Evolutionary conservation across 2,329 filamentous ascomycete species (phyloP).

Genomic region (Drechslerella dactyloides): DNA sequence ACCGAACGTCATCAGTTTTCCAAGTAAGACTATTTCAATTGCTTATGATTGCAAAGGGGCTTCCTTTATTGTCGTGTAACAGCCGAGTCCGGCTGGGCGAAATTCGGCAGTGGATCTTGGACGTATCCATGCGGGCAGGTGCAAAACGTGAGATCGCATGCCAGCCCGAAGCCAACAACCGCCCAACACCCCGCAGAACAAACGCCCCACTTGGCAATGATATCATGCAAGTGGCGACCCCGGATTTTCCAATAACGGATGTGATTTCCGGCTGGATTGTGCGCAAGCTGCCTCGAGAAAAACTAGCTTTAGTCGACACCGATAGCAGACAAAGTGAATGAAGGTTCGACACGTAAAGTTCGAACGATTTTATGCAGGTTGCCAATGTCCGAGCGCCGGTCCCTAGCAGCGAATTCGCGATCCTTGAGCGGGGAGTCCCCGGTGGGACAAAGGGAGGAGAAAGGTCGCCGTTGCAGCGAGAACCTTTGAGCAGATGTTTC

Average conservation of each 20-base stretch:
- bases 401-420: constrained; percentile 9
- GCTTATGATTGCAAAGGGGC: neutral
- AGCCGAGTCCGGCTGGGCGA: neutral
- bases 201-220: constrained; percentile 44
- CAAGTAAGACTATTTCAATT: neutral
- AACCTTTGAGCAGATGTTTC: constrained; percentile 25
- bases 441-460: constrained; percentile 26
- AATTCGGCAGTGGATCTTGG: constrained; percentile 2
- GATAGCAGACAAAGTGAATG: constrained; percentile 8
- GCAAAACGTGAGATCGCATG: constrained; percentile 26
- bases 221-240: constrained; percentile 47
- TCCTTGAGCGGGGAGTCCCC: constrained; percentile 4
- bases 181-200: constrained; percentile 9
- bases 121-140: constrained; percentile 22
- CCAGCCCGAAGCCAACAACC: constrained; percentile 17
- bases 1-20: neutral
- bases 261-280: constrained; percentile 38
- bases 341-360: constrained; percentile 11
- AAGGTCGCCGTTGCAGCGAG: constrained; percentile 40
- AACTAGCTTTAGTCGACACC: neutral
- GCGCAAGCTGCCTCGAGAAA: constrained; percentile 13
- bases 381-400: constrained; percentile 24
- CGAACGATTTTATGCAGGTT: neutral
- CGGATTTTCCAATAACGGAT: constrained; percentile 49
- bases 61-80: constrained; percentile 6